These are phyloP conservation scores for Backusella mclennaniae DNA, from an alignment of 192 early-diverging fungal genomes.

Conservation along the genomic window DNA sequence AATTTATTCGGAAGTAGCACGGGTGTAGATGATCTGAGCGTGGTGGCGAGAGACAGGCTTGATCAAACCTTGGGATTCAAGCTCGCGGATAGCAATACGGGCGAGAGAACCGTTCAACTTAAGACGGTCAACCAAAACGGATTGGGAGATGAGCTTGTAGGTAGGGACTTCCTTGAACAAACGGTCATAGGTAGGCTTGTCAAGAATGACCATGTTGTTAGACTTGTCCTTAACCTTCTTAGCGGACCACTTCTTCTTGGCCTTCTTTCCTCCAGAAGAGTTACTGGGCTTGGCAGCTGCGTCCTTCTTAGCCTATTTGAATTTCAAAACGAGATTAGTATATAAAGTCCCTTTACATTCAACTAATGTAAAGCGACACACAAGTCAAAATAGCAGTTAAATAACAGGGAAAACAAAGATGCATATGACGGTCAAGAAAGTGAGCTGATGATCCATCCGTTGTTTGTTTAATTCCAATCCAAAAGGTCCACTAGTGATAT, in stretches of 20 bases:
- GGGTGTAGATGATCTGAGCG: conserved; percentile 87
- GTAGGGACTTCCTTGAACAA: conserved; percentile 99
- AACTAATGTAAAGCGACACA: not conserved
- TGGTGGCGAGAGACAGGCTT: conserved; percentile 87
- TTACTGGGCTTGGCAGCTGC: conserved; percentile 55
- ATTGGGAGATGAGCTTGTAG: conserved; percentile 99
- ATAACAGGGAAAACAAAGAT: not conserved
- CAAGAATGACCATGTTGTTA: conserved; percentile 98
- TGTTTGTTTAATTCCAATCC: not conserved
- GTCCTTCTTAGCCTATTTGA: conserved; percentile 58
- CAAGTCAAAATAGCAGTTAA: not conserved
- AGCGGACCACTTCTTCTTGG: conserved; percentile 97
- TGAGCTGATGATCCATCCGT: not conserved
- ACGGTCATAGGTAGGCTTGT: conserved; percentile 97
- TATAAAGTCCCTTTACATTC: not conserved
- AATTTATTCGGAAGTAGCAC: conserved; percentile 40
- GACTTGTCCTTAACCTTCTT: conserved; percentile 99
- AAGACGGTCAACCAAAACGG: conserved; percentile 98
- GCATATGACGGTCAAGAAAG: not conserved
- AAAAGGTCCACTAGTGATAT: not conserved
- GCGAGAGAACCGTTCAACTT: conserved; percentile 97
- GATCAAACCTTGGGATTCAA: conserved; percentile 91
- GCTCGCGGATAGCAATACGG: conserved; percentile 90
- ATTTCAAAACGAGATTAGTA: not conserved
- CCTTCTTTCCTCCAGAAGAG: conserved; percentile 62